Percentiles rank a stretch among this genome's conserved stretches.
phyloP scores from a whole-genome alignment of 2,329 filamentous ascomycete genomes.

The Penicillium sp. region DNA sequence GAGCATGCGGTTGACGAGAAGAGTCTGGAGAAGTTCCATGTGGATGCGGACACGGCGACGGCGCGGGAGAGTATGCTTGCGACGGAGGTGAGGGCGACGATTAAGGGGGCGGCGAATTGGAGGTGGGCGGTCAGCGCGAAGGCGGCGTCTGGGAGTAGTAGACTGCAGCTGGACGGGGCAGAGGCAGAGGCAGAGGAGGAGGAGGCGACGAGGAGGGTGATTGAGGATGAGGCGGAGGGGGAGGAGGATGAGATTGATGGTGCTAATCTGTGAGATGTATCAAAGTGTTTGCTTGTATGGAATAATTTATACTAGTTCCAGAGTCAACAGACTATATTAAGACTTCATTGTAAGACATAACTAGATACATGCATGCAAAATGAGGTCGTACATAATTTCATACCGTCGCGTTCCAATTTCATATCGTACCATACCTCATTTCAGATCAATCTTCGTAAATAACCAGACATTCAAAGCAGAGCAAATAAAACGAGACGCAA shows the following conservation, averaged over 20 bases:
- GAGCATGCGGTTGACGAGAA: slow-evolving; percentile 26
- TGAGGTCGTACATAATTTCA: background rate
- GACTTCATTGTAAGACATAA: background rate
- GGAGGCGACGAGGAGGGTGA: slow-evolving; percentile 11
- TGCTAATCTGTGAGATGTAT: background rate
- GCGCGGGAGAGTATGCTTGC: slow-evolving; percentile 27
- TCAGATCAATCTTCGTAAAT: slow-evolving; percentile 2
- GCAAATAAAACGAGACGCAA: slow-evolving; percentile 6
- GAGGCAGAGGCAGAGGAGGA: slow-evolving; percentile 21
- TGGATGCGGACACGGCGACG: slow-evolving; percentile 20
- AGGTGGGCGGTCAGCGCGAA: slow-evolving; percentile 21
- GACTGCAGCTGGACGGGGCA: background rate
- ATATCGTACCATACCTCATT: slow-evolving; percentile 1
- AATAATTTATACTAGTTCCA: too few species aligned
- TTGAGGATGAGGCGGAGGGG: slow-evolving; percentile 20
- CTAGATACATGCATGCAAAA: slow-evolving; percentile 6
- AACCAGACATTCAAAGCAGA: background rate
- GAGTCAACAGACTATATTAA: too few species aligned
- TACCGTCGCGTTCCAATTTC: background rate
- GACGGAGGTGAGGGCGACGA: slow-evolving; percentile 32
- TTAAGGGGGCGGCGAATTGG: slow-evolving; percentile 31
- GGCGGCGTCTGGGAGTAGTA: slow-evolving; percentile 26
- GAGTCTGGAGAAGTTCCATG: slow-evolving; percentile 22
- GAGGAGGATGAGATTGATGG: slow-evolving; percentile 14
- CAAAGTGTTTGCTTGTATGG: too few species aligned